Evolutionary conservation across 305 asterid genomes (phyloP).

Genomic region (Solanum chacoense): DNA sequence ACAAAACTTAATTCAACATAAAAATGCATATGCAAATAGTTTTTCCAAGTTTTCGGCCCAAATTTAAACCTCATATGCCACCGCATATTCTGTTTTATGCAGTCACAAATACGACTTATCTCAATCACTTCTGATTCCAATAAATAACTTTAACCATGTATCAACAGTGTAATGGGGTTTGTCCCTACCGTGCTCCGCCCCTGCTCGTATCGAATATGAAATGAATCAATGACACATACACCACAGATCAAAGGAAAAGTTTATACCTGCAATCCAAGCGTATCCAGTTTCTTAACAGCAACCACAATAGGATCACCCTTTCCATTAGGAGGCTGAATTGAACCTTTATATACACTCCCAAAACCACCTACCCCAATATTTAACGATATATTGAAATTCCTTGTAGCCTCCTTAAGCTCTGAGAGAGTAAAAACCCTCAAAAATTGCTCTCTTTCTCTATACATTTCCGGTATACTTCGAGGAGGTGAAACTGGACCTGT

Average conservation of each 20-base stretch:
- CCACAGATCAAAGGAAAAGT: neutral
- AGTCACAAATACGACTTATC: neutral
- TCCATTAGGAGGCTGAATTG: conserved; percentile 26
- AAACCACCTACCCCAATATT: conserved; percentile 88
- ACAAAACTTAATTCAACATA: neutral
- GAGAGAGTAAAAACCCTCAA: conserved; percentile 43
- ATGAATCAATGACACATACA: neutral
- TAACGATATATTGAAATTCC: conserved; percentile 45
- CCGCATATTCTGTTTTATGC: neutral
- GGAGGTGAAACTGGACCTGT: conserved; percentile 44
- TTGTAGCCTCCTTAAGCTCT: conserved; percentile 69
- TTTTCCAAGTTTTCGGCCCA: neutral
- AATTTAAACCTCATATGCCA: neutral
- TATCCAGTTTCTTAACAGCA: conserved; percentile 71
- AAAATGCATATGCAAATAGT: neutral
- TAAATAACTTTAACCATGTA: neutral
- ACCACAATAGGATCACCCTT: conserved; percentile 36
- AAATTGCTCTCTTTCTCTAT: conserved; percentile 38
- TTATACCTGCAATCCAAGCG: conserved; percentile 63
- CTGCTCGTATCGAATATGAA: neutral
- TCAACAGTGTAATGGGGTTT: neutral
- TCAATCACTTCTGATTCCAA: neutral
- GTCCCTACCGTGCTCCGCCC: neutral
- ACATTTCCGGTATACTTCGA: conserved; percentile 51
- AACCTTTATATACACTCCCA: conserved; percentile 77